Evolutionary conservation across 1,284 basidiomycete genomes (phyloP).

Genomic region (Pseudomicrostroma phylloplanum): DNA sequence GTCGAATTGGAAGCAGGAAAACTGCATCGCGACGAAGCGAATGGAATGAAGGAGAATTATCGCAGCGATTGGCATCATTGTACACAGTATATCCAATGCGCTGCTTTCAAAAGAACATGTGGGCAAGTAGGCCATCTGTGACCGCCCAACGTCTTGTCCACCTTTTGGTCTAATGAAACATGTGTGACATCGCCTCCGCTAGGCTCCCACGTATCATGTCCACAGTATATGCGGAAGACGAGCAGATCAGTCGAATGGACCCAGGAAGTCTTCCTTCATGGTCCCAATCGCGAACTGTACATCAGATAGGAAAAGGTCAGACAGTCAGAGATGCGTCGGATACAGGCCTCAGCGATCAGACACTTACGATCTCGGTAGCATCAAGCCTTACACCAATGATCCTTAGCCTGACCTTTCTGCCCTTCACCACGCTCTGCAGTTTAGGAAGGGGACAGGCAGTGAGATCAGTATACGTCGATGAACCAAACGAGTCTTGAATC

Average conservation of each 20-base stretch:
- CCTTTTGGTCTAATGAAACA: too few species aligned
- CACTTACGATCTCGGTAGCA: conserved; percentile 75
- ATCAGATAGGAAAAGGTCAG: background rate
- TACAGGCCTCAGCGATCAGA: background rate
- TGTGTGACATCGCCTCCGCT: too few species aligned
- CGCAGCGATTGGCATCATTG: too few species aligned
- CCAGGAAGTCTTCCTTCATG: conserved; percentile 49
- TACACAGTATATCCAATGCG: too few species aligned
- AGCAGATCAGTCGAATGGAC: conserved; percentile 24
- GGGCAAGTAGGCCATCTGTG: too few species aligned
- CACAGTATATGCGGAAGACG: background rate
- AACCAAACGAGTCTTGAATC: background rate
- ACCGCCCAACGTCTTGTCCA: too few species aligned
- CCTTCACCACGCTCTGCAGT: conserved; percentile 61
- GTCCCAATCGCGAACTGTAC: conserved; percentile 44
- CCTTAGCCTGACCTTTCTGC: conserved; percentile 82
- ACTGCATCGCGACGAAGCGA: too few species aligned
- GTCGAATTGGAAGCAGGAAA: too few species aligned
- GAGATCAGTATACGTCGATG: background rate
- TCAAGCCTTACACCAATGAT: conserved; percentile 95
- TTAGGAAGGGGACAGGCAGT: background rate
- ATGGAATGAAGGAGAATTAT: too few species aligned
- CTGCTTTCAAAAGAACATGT: too few species aligned
- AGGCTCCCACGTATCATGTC: too few species aligned
- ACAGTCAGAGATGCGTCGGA: background rate